Base-by-base conservation (phyloP, 1,139 yeast genomes). In the Chernovozyma sophiae-reginae region DNA sequence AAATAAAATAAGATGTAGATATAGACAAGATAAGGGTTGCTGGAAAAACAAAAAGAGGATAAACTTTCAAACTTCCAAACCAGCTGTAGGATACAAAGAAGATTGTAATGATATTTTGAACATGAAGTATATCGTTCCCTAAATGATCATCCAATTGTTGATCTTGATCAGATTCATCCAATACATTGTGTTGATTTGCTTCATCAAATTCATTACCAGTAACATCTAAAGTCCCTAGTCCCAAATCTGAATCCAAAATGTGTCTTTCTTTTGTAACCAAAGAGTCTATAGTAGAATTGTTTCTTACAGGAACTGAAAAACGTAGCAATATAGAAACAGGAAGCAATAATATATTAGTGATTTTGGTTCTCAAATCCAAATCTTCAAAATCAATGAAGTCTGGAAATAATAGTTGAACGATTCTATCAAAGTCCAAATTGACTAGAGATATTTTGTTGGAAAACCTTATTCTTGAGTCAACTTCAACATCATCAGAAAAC, bases 251-350 rank as follows among this genome's bases (percentile, higher is more conserved):
- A 17, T 17, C 25, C 3, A 32, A 23, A 23, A 19, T 20, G 4
- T 25, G 25, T 22, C 28, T 39, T 23, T 31, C 34, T 31, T 30
- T 31, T 10, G 23, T 15, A 7, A 39, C 32, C 4, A 48, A 26
- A 16, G 34, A n/a, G 16, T 31, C 20, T 3, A 52, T 39, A 4
- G 44, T 35, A 1, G 47, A 25, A 23, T 53, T 51, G 29, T 60
- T 62, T 30, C 65, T 39, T 2, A 76, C 79, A 1, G 85, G 84
- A 1, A 71, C 62, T 1, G 81, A 66, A 4, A 73, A 29, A 16
- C 75, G 61, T 14, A 78, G 56, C 3, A 73, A 31, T 1, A 74
- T 42, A 1, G 72, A 61, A 1, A 74, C 54, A 2, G 81, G 81
- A 1, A 71, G 39, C 6, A 72, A 49, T n/a, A 68, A 34, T 2